Evolutionary conservation across 345 rosid genomes (phyloP).

Genomic region (Populus davidiana): DNA sequence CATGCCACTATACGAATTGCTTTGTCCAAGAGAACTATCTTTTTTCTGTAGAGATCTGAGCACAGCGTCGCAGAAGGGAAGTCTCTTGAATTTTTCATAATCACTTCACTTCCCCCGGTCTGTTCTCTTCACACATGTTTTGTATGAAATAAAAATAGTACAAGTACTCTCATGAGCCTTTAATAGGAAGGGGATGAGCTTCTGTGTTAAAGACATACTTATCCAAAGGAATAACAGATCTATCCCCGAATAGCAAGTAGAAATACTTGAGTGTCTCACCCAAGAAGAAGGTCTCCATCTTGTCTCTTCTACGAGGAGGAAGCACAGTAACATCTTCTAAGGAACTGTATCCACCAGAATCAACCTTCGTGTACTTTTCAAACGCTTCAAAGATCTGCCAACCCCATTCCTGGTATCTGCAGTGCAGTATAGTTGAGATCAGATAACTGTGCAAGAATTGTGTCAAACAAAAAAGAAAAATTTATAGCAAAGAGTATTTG

Average conservation of each 20-base stretch:
- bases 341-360: slow-evolving; percentile 81
- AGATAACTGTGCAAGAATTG: neutral
- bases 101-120: neutral
- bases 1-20: neutral
- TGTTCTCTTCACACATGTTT: slow-evolving; percentile 11
- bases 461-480: neutral
- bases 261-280: slow-evolving; percentile 88
- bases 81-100: slow-evolving; percentile 3
- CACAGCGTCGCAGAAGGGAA: neutral
- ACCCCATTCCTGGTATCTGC: slow-evolving; percentile 90
- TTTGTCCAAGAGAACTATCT: neutral
- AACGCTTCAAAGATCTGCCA: slow-evolving; percentile 96
- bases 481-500: neutral
- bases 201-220: slow-evolving; percentile 86
- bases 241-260: slow-evolving; percentile 87
- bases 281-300: slow-evolving; percentile 91
- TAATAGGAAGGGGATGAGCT: slow-evolving; percentile 88
- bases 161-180: slow-evolving; percentile 23
- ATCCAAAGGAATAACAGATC: slow-evolving; percentile 67
- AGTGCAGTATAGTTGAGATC: slow-evolving; percentile 11
- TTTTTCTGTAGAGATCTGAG: slow-evolving; percentile 5
- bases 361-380: slow-evolving; percentile 77
- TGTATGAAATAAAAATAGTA: neutral
- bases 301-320: slow-evolving; percentile 84
- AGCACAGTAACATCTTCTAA: slow-evolving; percentile 71